phyloP scores from a whole-genome alignment of 139 green algal species.

The Chlamydomonas schloesseri region DNA sequence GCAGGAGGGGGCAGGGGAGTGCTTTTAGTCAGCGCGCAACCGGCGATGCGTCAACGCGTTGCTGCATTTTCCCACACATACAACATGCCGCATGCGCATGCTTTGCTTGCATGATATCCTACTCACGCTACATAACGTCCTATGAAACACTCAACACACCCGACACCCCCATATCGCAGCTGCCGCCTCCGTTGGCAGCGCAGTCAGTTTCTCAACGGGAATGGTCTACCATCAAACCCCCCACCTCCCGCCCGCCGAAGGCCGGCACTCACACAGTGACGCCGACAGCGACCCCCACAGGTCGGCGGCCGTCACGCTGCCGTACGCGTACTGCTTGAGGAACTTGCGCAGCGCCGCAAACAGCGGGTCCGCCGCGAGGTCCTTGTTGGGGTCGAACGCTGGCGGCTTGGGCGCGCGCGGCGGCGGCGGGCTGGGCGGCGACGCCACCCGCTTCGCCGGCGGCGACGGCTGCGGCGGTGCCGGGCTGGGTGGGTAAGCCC shows the following conservation, averaged over 20 bases:
- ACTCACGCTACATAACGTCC: too few species aligned
- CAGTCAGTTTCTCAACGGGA: too few species aligned
- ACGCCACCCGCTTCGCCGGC: not conserved
- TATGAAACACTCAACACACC: too few species aligned
- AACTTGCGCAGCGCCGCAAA: slow-evolving; percentile 61
- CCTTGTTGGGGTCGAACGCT: not conserved
- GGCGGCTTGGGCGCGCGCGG: not conserved
- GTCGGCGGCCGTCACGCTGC: slow-evolving; percentile 36
- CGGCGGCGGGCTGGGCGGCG: not conserved
- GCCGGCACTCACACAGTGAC: slow-evolving; percentile 1
- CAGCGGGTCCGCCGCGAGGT: slow-evolving; percentile 50
- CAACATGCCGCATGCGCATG: too few species aligned
- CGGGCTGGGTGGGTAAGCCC: not conserved
- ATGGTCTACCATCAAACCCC: too few species aligned
- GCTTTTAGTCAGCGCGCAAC: too few species aligned
- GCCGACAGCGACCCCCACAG: slow-evolving; percentile 57
- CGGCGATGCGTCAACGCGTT: too few species aligned
- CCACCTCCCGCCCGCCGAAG: too few species aligned
- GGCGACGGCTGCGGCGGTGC: not conserved
- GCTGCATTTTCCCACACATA: too few species aligned
- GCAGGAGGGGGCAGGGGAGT: not conserved
- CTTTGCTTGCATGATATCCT: too few species aligned
- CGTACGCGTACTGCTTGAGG: slow-evolving; percentile 47
- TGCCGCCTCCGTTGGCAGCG: too few species aligned
- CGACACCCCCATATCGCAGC: too few species aligned